Percentiles rank a stretch among this genome's conserved stretches.
phyloP scores from a whole-genome alignment of 306 rosid species.

The Amphicarpaea edgeworthii region DNA sequence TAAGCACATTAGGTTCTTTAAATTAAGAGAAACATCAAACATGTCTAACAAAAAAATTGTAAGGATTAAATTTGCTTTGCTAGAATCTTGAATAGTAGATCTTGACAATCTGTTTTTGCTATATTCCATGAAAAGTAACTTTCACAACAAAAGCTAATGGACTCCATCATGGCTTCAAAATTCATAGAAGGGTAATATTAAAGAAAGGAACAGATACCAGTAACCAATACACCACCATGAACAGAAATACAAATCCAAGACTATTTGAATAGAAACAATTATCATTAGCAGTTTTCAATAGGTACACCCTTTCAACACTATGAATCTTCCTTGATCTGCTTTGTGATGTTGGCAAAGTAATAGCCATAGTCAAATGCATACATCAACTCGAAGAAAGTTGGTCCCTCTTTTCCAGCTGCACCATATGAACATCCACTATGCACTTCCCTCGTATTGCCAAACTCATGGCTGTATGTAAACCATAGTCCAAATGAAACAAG shows the following conservation, averaged over 20 bases:
- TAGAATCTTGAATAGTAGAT: neutral
- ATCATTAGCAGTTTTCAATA: neutral
- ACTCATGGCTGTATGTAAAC: constrained; percentile 69
- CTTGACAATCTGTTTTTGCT: no score
- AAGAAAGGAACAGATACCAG: neutral
- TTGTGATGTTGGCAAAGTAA: constrained; percentile 76
- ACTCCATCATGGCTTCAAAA: no score
- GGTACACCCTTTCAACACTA: constrained; percentile 28
- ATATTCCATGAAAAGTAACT: no score
- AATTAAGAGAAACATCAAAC: neutral
- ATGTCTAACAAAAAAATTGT: neutral
- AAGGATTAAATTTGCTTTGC: neutral
- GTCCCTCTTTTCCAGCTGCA: constrained; percentile 75
- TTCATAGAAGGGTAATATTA: neutral
- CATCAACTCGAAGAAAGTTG: constrained; percentile 68
- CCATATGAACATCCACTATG: constrained; percentile 84
- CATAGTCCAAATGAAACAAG: constrained; percentile 71
- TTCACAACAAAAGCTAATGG: no score
- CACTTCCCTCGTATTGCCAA: neutral
- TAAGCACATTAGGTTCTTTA: neutral
- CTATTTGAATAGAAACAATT: neutral
- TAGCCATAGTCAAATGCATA: constrained; percentile 91
- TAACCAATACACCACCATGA: no score
- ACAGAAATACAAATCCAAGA: no score
- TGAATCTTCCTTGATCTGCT: constrained; percentile 78